Evolutionary conservation across 2,329 filamentous ascomycete species (phyloP), one percentile per base, ranked within the genome.

Genomic region (Alternaria brassicicola): DNA sequence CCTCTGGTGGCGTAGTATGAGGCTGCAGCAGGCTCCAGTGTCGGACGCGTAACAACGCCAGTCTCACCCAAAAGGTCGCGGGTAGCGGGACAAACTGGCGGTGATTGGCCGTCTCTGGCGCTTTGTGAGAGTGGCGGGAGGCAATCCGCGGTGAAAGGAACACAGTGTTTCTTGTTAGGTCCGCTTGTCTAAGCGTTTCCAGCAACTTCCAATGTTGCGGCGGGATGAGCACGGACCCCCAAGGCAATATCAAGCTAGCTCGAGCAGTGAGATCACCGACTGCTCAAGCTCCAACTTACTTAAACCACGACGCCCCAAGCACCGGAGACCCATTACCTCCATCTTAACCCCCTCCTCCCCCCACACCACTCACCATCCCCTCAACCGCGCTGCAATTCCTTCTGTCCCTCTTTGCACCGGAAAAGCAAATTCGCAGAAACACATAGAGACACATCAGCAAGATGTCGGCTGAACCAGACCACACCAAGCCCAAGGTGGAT

Each of bases 401-500:
- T 55, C 52, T 55, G 52, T 58, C 62, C n/a, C 45, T 63, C 33
- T 49, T 42, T 54, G 33, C 41, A 38, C 41, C 33, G 25, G 33
- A 49, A 59, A 55, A 43, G 36, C 23, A 61, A 62, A 59, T 43
- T 57, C 55, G 59, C 65, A 63, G 57, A 64, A 64, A 19, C n/a
- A 52, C 62, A 58, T 54, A 64, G 46, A 64, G 52, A 62, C 50
- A 65, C 56, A 61, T 52, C 51, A 60, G 51, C 65, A 73, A 63
- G 69, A 83, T 83, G 81, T 83, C 81, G 71, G 80, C 79, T 65
- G 81, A 83, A 66, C 81, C 81, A 70, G 78, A 79, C 57, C 80
- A 82, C 76, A 63, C 74, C 63, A 80, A 81, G 75, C 72, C 72
- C 68, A 83, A 83, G 78, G 76, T 78, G 74, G 82, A 83, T 70